phyloP scores from a whole-genome alignment of 805 yeast genomes.

The Candida corydali region DNA sequence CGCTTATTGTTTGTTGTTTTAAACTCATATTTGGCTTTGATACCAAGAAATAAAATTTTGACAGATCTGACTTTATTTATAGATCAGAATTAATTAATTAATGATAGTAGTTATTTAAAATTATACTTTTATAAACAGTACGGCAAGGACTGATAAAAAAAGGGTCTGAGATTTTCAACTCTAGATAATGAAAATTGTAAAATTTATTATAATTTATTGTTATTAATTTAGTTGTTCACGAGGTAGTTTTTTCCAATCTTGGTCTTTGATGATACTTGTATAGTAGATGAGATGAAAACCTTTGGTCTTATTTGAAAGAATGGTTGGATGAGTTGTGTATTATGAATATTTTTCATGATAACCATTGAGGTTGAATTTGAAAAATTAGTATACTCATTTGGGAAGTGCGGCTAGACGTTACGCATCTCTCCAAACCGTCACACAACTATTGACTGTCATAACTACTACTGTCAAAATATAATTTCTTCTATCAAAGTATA shows the following conservation, averaged over 20 bases:
- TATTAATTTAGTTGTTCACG: neutral
- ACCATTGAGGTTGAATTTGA: constrained; percentile 4
- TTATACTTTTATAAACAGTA: neutral
- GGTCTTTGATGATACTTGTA: too few species aligned
- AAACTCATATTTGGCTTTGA: neutral
- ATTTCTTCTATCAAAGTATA: neutral
- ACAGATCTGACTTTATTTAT: constrained; percentile 1
- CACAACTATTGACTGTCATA: neutral
- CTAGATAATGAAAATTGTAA: neutral
- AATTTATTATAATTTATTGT: neutral
- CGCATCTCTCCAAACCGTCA: neutral
- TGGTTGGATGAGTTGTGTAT: too few species aligned
- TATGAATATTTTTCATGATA: neutral
- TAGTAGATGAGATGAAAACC: too few species aligned
- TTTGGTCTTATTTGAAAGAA: too few species aligned
- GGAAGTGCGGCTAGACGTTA: neutral
- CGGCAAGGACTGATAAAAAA: too few species aligned
- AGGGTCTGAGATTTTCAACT: too few species aligned
- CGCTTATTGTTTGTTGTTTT: constrained; percentile 1
- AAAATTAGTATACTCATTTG: neutral
- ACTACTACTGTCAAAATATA: neutral
- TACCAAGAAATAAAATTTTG: constrained; percentile 2
- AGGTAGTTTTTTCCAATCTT: too few species aligned
- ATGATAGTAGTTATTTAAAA: neutral
- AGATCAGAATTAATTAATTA: neutral